Evolutionary conservation across 768 basidiomycete species (phyloP), one percentile per base, ranked within the genome.

Genomic region (Pulveroboletus sp.): DNA sequence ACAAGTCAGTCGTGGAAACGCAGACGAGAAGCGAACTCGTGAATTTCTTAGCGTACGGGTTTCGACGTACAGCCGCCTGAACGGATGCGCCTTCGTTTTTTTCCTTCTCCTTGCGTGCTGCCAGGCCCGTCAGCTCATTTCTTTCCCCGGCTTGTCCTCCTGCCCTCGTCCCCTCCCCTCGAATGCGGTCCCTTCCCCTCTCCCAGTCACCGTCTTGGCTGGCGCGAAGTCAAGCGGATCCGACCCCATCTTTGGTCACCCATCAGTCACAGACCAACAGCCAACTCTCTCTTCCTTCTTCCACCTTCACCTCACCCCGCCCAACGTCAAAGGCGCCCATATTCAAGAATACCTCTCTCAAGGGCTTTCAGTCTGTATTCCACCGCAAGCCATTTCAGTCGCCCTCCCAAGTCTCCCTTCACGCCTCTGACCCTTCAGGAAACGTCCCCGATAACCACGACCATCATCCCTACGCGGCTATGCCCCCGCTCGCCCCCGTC

Each of bases 401-500:
- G 0, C 69, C 76, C 18, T 83, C 82, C 26, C 51, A 77, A 32
- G 68, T 67, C 47, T 83, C 84, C 24, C 72, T 77, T 35, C 73
- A 72, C 55, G 79, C 83, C 8, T 55, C 68, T 9, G 68, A 70
- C 50, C 68, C 73, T 51, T 62, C 70, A 8, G 71, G 74, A 50
- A 71, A 65, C 72, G 12, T 44, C n/a, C 6, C 36, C 40, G 74
- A 79, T 57, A 71, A 61, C 55, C 54, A 60, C 56, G 44, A 12
- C 44, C 58, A 62, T 9, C 82, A 85, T 58, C 81, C 79, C 1
- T 85, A 78, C 74, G 73, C 81, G 12, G 51, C 74, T 41, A 81
- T 83, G 80, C 76, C 76, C 51, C 76, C 79, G 46, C 77, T 83
- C 3, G 69, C 86, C 31, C 85, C 89, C 11, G 84, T 88, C 57